Evolutionary conservation across 768 basidiomycete genomes (phyloP), one percentile per base, ranked within the genome.

Genomic region (Lentinus tigrinus): DNA sequence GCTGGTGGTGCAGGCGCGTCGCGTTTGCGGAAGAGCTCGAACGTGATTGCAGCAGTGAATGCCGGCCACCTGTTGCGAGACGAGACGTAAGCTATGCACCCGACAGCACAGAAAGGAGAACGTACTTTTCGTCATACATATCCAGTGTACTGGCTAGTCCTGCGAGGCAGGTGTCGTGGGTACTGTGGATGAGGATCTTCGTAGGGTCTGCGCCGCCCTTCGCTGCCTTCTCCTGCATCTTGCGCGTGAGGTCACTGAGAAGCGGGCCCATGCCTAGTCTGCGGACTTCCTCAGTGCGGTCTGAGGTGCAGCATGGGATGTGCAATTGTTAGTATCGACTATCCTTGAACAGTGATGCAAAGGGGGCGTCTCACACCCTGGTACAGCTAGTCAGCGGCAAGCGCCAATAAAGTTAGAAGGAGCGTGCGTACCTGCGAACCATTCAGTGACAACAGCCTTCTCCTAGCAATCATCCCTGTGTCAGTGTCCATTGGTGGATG

Each of bases 261-360:
- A 93, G 76, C 10, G 81, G 84, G 1, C 91, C 92, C 87, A 92
- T 87, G 1, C 88, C 89, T 4, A 94, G 74, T 38, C 84, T 78
- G 1, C 87, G 80, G 54, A 89, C 87, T 75, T 91, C 89, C 65
- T 87, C 85, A 0, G 82, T 82, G 69, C 83, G 83, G 70, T 91
- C 90, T 88, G 70, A 9, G n/a, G 47, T 48, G 28, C 16, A 44
- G 9, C 31, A 13, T 28, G 61, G 40, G 66, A n/a, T 56, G 42
- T 26, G 11, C n/a, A 58, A 8, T 31, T 16, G 34, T 36, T n/a
- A 49, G 27, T 26, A 49, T 53, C 16, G 17, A 39, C 31, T 11
- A 44, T 47, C 27, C 48, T 21, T 19, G 26, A 5, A 3, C 6
- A 36, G 17, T 6, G 2, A 26, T 21, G 47, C 2, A 4, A 36